A percentile compares a stretch with the other conserved stretches of the same genome.
Conservation (phyloP, 2,329 filamentous ascomycete genomes). For the Zymoseptoria brevis region DNA sequence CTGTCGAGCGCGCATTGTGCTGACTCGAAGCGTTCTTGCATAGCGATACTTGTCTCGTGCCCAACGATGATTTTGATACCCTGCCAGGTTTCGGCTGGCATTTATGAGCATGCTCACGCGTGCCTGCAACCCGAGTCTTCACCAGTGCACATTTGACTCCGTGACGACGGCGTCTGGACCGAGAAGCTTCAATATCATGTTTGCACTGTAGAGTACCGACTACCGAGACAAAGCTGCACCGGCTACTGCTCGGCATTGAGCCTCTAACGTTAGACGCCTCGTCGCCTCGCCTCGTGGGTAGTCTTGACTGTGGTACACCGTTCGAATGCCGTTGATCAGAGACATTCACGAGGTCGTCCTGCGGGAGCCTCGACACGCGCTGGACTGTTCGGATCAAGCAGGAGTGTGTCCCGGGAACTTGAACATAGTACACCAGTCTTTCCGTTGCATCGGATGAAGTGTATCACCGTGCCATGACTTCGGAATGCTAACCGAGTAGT, state of each 20-base stretch:
- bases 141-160: no score
- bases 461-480: not conserved
- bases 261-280: not conserved
- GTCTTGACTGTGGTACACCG: not conserved
- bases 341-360: not conserved
- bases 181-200: no score
- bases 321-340: not conserved
- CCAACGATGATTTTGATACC: not conserved
- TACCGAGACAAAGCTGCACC: no score
- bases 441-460: not conserved
- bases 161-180: no score
- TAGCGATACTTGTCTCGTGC: not conserved
- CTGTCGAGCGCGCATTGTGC: not conserved
- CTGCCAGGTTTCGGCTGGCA: not conserved
- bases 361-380: not conserved
- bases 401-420: not conserved
- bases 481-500: not conserved
- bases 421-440: not conserved
- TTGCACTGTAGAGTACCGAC: no score
- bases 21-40: not conserved
- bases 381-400: not conserved
- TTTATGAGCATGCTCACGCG: not conserved
- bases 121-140: no score
- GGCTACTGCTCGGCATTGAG: not conserved
- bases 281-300: not conserved